phyloP scores from a whole-genome alignment of 805 yeast species.

The Zygotorulaspora danielsina region DNA sequence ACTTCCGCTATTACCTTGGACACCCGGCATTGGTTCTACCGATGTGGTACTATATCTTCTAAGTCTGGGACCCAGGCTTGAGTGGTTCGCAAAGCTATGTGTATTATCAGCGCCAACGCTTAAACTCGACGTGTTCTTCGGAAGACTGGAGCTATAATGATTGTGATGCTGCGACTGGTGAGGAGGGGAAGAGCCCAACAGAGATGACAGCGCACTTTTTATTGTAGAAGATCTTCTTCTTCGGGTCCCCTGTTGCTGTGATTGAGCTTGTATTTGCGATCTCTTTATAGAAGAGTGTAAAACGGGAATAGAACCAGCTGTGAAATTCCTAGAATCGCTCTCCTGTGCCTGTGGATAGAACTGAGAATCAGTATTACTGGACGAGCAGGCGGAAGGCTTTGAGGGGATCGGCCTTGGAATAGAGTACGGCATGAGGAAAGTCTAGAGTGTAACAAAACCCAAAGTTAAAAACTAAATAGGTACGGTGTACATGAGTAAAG shows the following conservation, averaged over 20 bases:
- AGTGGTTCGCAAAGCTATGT: not conserved
- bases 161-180: not conserved
- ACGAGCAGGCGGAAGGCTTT: not conserved
- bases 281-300: not conserved
- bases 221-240: constrained; percentile 28
- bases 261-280: not conserved
- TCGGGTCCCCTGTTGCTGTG: constrained; percentile 3
- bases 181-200: constrained; percentile 15
- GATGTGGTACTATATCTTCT: constrained; percentile 8
- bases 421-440: constrained; percentile 8
- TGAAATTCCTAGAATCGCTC: not conserved
- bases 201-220: constrained; percentile 24
- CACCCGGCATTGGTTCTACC: constrained; percentile 1
- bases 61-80: not conserved
- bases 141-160: constrained; percentile 4
- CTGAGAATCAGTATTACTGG: constrained; percentile 3
- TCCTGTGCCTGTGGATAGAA: not conserved
- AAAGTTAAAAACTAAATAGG: not conserved
- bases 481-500: too few species aligned
- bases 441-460: not conserved
- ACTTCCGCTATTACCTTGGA: not conserved
- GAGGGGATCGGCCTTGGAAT: constrained; percentile 8
- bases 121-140: constrained; percentile 5
- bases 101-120: constrained; percentile 3
- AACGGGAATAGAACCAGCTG: not conserved